Base-by-base conservation (phyloP, 768 basidiomycete genomes). In the Suillus variegatus region DNA sequence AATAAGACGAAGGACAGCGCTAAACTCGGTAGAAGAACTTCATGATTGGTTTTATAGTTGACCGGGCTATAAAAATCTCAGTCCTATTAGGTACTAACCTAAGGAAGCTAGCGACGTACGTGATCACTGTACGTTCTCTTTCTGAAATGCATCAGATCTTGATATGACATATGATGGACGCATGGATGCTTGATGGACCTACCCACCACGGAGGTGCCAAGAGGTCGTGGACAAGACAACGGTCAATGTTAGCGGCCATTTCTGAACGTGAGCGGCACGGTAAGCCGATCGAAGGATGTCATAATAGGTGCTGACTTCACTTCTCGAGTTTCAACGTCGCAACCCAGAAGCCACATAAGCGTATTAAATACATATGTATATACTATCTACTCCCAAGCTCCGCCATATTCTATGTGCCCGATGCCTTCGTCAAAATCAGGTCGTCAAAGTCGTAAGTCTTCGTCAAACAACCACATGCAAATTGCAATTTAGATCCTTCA, bases 11-110 rank as follows among this genome's bases (percentile, higher is more conserved):
- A 36, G 28, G 18, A 60, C 18, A 13, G 35, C 35, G 20, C 61
- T 36, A 28, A 47, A 47, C 25, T 69, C 60, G 44, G 85, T 82
- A 66, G 79, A 38, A 47, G 1, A 7, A 16, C 16, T 14, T 28
- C 51, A 5, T 32, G 9, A 52, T 32, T 52, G 4, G 5, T 18
- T 52, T 52, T 52, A 52, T 52, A 52, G 28, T 16, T 8, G 9
- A 8, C 10, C 22, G 51, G 10, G 51, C 51, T 32, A 51, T 28
- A 51, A 51, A 25, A 52, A 14, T 28, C 8, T 9, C 25, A 28
- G 25, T 28, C 25, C 32, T 32, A 32, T 32, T 32, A 32, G 6
- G 32, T 32, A 32, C 32, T 6, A 32, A 32, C 32, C 32, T 32
- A 4, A 49, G 22, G 51, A 52, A 52, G 51, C 51, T 25, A 52